Base-by-base conservation (phyloP, 2,329 filamentous ascomycete genomes). In the Pseudodiploospora longispora region DNA sequence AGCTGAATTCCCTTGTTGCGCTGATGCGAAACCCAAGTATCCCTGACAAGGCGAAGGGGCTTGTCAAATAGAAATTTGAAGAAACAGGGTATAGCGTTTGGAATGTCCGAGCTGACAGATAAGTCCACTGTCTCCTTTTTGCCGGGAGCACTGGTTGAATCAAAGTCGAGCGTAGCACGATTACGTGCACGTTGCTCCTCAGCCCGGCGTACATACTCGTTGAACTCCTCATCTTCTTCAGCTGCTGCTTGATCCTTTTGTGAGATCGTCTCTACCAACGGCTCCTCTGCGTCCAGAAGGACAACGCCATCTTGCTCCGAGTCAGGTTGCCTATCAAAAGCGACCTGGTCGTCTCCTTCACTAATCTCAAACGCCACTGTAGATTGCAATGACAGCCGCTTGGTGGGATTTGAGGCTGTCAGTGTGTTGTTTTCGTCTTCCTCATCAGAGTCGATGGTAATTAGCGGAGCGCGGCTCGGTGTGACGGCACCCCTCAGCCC, bases 11-110 rank as follows among this genome's bases (percentile, higher is more conserved):
- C 59, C 3, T 67, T 62, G 2, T 62, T 74, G 2, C 60, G 61
- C 57, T 90, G 83, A 43, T 73, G 72, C 9, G 69, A 65, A 53
- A 84, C 78, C 86, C 88, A 96, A 9, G 76, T 78, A 33, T 78
- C 60, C 36, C 82, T 76, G 5, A 90, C 78, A 44, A 84, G 69
- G 48, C 76, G 75, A 5, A 96, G 68, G 3, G 75, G 70, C 56
- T 87, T 85, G 31, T 76, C 78, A 47, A 87, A 71, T 53, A 78
- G 80, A 34, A 85, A 78, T 40, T 75, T 80, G 41, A 87, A 68
- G 30, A 88, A 59, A 6, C 42, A 59, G 27, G 77, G 65, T 27
- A 67, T 74, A 0, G 84, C 77, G 37, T 72, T 69, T 1, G 75
- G 70, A 5, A 96, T 74, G 3, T 69, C 64, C 0, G 89, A 87